Conservation (phyloP, 257 asterid species). For the Gentiana macrophylla region DNA sequence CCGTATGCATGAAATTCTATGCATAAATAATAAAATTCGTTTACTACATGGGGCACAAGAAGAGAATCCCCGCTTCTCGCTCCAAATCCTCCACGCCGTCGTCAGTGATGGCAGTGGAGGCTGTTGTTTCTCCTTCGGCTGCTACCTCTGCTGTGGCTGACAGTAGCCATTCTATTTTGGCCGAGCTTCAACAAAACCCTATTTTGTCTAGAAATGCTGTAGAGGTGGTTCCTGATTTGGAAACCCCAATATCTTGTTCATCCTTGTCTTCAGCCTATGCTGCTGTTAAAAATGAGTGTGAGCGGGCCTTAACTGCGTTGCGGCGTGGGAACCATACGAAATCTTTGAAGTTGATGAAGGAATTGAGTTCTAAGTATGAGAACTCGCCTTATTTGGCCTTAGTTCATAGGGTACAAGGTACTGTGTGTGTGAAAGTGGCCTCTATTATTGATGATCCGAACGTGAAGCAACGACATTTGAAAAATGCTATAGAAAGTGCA, state of each 20-base stretch:
- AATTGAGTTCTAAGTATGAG: slow-evolving; percentile 46
- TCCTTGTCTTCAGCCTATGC: slow-evolving; percentile 15
- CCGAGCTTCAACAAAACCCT: slow-evolving; percentile 1
- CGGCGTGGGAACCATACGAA: slow-evolving; percentile 63
- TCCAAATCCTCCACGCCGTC: slow-evolving; percentile 27
- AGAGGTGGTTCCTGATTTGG: slow-evolving; percentile 3
- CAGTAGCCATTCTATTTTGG: neutral
- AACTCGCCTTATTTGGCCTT: slow-evolving; percentile 45
- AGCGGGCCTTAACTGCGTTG: slow-evolving; percentile 54
- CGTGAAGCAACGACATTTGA: slow-evolving; percentile 53
- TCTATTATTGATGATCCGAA: slow-evolving; percentile 50
- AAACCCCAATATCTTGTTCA: slow-evolving; percentile 1
- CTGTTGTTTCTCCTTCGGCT: slow-evolving; percentile 8
- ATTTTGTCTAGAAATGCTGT: slow-evolving; percentile 1
- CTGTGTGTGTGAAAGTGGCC: slow-evolving; percentile 56
- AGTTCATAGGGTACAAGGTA: slow-evolving; percentile 63
- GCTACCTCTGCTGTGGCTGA: neutral
- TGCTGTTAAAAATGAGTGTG: slow-evolving; percentile 49
- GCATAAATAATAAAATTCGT: slow-evolving; percentile 9
- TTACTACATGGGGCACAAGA: slow-evolving; percentile 33
- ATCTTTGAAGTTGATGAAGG: slow-evolving; percentile 73
- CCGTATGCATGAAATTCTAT: slow-evolving; percentile 18
- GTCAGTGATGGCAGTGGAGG: slow-evolving; percentile 1
- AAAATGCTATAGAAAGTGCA: slow-evolving; percentile 67
- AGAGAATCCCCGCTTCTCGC: slow-evolving; percentile 36